Evolutionary conservation across 495 filamentous ascomycete species (phyloP).

Genomic region (Penicillium tannophilum): DNA sequence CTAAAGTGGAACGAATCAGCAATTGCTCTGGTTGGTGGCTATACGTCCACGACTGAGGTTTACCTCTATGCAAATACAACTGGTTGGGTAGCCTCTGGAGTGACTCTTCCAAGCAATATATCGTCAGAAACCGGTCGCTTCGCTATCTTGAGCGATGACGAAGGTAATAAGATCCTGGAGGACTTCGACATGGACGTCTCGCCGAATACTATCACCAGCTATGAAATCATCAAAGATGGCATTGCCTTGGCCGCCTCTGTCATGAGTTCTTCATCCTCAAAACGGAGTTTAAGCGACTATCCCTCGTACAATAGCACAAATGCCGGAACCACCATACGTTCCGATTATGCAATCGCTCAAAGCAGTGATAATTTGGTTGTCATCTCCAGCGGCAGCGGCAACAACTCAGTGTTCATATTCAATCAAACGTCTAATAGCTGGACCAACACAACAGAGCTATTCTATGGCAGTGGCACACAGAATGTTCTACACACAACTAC

Average conservation of each 20-base stretch:
- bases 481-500: slow-evolving; percentile 41
- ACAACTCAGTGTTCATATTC: slow-evolving; percentile 71
- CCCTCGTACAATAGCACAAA: slow-evolving; percentile 75
- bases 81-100: slow-evolving; percentile 67
- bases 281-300: slow-evolving; percentile 59
- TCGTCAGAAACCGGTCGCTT: slow-evolving; percentile 57
- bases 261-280: slow-evolving; percentile 37
- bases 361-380: slow-evolving; percentile 62
- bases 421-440: slow-evolving; percentile 77
- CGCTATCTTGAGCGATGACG: slow-evolving; percentile 65
- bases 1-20: slow-evolving; percentile 73
- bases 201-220: slow-evolving; percentile 76
- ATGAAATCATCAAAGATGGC: slow-evolving; percentile 56
- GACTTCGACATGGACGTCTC: slow-evolving; percentile 74
- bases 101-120: slow-evolving; percentile 59
- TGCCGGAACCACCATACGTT: slow-evolving; percentile 62
- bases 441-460: slow-evolving; percentile 71
- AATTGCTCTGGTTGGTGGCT: slow-evolving; percentile 78
- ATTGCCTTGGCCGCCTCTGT: slow-evolving; percentile 36
- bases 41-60: slow-evolving; percentile 63
- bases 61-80: slow-evolving; percentile 56
- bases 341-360: slow-evolving; percentile 65
- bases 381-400: slow-evolving; percentile 70
- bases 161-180: slow-evolving; percentile 82
- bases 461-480: slow-evolving; percentile 51